A percentile compares a stretch with the other conserved stretches of the same genome.
Evolutionary conservation across 164 flowering plant genomes (phyloP).

Genomic region (Stephania japonica): DNA sequence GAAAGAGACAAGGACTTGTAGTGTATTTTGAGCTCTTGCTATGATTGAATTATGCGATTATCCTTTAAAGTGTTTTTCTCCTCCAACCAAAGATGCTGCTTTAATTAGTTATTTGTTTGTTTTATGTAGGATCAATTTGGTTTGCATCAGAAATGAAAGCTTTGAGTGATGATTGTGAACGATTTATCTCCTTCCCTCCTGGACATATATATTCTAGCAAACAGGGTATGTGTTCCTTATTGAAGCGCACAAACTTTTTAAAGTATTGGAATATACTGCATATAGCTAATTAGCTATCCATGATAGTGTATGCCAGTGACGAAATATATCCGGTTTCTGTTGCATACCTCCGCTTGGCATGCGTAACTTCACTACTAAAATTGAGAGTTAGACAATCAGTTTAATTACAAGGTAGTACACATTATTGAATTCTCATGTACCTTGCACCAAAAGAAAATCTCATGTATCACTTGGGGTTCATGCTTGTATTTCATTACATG

Average conservation of each 20-base stretch:
- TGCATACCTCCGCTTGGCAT: neutral
- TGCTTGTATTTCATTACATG: neutral
- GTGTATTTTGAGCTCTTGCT: neutral
- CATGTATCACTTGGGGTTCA: no score
- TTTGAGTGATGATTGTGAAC: slow-evolving; percentile 93
- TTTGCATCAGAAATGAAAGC: slow-evolving; percentile 99
- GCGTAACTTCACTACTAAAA: neutral
- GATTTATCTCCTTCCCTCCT: slow-evolving; percentile 72
- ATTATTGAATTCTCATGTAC: no score
- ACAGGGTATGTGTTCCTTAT: slow-evolving; percentile 41
- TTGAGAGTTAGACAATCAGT: neutral
- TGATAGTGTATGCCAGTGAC: neutral
- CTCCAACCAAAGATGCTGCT: neutral
- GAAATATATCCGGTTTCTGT: neutral
- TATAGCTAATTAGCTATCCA: neutral
- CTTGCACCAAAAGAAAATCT: no score
- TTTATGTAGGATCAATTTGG: slow-evolving; percentile 75
- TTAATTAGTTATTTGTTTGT: neutral
- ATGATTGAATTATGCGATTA: neutral
- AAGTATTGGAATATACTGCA: neutral
- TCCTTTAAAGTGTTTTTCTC: neutral
- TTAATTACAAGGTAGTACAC: no score
- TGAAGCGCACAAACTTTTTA: neutral
- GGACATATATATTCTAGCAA: slow-evolving; percentile 97
- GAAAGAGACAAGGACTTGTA: neutral